Base-by-base conservation (phyloP, 768 basidiomycete species). In the Auricularia auricula-judae region DNA sequence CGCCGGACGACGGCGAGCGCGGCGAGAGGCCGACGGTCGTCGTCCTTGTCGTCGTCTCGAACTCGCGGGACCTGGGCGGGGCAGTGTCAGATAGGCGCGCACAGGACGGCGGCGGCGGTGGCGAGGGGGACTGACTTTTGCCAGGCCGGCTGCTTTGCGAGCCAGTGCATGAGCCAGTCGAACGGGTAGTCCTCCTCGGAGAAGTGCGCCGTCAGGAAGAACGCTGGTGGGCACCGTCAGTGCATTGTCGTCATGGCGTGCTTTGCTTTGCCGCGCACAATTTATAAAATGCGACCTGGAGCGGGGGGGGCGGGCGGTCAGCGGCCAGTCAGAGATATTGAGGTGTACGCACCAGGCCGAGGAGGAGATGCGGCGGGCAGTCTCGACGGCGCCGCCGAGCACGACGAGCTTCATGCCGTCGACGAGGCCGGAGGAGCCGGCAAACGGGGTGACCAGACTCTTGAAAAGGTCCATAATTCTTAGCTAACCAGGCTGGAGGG, bases 321-420 rank as follows among this genome's bases (percentile, higher is more conserved):
- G 29, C 29, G 29, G 29, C 29, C 29, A 29, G 29, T 29, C 2
- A 29, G 2, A 29, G 29, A 29, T 29, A 29, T 29, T 2, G 29
- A 2, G 29, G 0, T 29, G 29, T 29, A 88, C 56, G 36, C 34
- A 36, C 90, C 91, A 92, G 54, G 88, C 90, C 65, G 88, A 86
- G 75, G 88, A 89, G 23, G 88, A 89, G 36, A 91, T 84, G 67
- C 90, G 79, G 70, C 90, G 80, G 0, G 90, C 90, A 0, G 90
- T 93, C 76, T 92, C 90, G 65, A 93, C 91, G 1, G 91, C 91
- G 64, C 90, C 90, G 65, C 90, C 90, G 62, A 93, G 80, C 56
- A 92, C 88, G 76, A 93, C 91, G 72, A 92, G 88, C 77, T 93
- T 93, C 80, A 91, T 86, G 68, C 89, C 91, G 71, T 93, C 90